Conservation (phyloP, 352 stramenopile species). For the Phytophthora fragariae region DNA sequence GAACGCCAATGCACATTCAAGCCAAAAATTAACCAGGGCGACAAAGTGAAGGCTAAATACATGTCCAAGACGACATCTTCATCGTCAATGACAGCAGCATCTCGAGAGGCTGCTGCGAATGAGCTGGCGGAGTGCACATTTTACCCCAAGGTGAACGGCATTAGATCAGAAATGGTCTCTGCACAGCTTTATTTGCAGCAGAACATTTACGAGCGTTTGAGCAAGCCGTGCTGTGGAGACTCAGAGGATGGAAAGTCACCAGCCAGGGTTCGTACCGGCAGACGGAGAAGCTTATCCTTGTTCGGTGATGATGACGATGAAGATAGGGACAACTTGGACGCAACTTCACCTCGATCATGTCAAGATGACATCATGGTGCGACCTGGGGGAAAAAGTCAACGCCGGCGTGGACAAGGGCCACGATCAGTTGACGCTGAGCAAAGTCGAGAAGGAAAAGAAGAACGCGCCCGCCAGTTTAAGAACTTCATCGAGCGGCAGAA, state of each 20-base stretch:
- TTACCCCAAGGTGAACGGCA: constrained; percentile 77
- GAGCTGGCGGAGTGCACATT: constrained; percentile 84
- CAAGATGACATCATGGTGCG: constrained; percentile 72
- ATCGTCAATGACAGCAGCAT: constrained; percentile 54
- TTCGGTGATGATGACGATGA: constrained; percentile 45
- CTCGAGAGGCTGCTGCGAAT: constrained; percentile 64
- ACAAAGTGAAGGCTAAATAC: constrained; percentile 85
- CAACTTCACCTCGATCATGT: constrained; percentile 29
- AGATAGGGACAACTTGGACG: constrained; percentile 35
- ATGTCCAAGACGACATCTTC: constrained; percentile 50
- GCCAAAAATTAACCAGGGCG: constrained; percentile 67
- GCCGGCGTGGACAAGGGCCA: constrained; percentile 42
- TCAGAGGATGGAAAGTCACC: constrained; percentile 32
- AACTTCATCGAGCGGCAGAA: constrained; percentile 80
- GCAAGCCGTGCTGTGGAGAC: constrained; percentile 53
- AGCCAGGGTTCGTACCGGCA: constrained; percentile 26
- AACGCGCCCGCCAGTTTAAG: constrained; percentile 63
- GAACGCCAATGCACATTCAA: constrained; percentile 82
- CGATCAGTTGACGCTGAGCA: constrained; percentile 58
- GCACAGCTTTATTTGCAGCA: constrained; percentile 87
- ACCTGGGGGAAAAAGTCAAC: constrained; percentile 25
- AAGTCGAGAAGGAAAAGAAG: constrained; percentile 54
- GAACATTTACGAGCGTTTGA: constrained; percentile 88
- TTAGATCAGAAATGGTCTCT: constrained; percentile 80
- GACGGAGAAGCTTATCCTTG: constrained; percentile 41